Conservation (phyloP, 2,329 filamentous ascomycete species). For the Aureobasidium sp. region DNA sequence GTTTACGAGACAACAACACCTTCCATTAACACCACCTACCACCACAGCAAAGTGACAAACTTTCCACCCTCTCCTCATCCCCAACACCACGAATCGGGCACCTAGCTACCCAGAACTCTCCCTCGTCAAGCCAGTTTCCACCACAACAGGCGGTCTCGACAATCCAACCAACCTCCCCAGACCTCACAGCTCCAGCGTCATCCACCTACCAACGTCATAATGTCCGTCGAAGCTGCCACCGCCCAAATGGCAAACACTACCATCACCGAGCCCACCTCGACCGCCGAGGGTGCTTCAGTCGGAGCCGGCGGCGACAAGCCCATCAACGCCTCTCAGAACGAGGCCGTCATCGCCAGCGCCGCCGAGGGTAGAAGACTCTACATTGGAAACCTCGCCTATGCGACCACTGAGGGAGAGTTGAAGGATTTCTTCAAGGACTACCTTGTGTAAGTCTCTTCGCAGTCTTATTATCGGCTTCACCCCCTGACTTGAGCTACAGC, state of each 20-base stretch:
- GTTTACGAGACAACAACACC: slow-evolving; percentile 13
- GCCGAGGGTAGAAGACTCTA: slow-evolving; percentile 98
- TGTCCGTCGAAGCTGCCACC: slow-evolving; percentile 88
- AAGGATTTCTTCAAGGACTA: slow-evolving; percentile 99
- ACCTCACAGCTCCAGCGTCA: slow-evolving; percentile 42
- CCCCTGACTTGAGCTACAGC: slow-evolving; percentile 45
- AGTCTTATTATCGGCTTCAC: neutral
- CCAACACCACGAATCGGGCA: slow-evolving; percentile 28
- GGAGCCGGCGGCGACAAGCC: slow-evolving; percentile 52
- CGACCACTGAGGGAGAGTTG: slow-evolving; percentile 99
- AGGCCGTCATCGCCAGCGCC: slow-evolving; percentile 92
- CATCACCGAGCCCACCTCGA: slow-evolving; percentile 50
- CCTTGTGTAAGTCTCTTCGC: slow-evolving; percentile 73
- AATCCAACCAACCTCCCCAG: slow-evolving; percentile 31
- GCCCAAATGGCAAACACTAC: slow-evolving; percentile 59
- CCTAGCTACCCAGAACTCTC: slow-evolving; percentile 48
- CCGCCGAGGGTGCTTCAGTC: slow-evolving; percentile 49
- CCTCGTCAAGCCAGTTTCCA: slow-evolving; percentile 44
- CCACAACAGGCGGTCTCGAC: slow-evolving; percentile 42
- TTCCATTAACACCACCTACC: slow-evolving; percentile 16
- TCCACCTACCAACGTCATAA: slow-evolving; percentile 56
- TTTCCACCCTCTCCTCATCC: neutral
- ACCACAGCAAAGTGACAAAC: slow-evolving; percentile 16
- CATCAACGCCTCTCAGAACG: slow-evolving; percentile 67
- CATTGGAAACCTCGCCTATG: slow-evolving; percentile 99